Evolutionary conservation across 176 grass and related monocot genomes (phyloP), one percentile per base, ranked within the genome.

Genomic region (Lolium rigidum): DNA sequence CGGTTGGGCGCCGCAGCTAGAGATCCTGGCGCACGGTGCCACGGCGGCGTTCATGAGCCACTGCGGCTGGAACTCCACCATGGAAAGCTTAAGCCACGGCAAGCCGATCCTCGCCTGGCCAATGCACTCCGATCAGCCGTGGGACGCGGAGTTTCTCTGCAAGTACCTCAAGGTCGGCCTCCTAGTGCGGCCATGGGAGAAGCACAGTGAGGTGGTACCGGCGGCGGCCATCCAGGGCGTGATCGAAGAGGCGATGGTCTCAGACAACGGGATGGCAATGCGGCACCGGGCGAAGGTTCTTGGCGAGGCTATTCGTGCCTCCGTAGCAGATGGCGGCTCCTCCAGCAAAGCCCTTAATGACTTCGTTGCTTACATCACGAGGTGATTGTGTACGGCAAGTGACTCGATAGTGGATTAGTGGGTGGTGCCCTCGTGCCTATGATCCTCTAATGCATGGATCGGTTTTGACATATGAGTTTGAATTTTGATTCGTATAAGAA

Each of bases 11-110:
- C 95, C 95, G 26, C 95, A 95, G 88, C 70, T 91, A 66, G 92
- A 95, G 78, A 91, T 97, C 31, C 69, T 94, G 13, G 74, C 89
- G 6, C 92, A 91, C 46, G 51, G 55, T 39, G 52, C 90, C 63
- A 92, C 80, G 54, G 92, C 80, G 1, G 85, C 79, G 64, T 94
- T 97, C 90, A 92, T 97, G 90, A 97, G 90, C 76, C 95, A 97
- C 57, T 94, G 95, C 47, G 90, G 90, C 6, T 97, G 95, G 95
- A 97, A 97, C 57, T 97, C 95, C 1, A 87, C 80, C 39, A 89
- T 94, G 71, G 95, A 76, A 48, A 76, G 73, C 73, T 14, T 76
- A 0, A 76, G 73, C 48, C 73, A 76, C 14, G 73, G 73, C 48
- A 76, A 76, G 73, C 73, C 73, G 38, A 52, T 94, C 0, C 71